These are phyloP conservation scores for Cylindrotheca closterium DNA, from an alignment of 108 stramenopile species.

Conservation along the genomic window DNA sequence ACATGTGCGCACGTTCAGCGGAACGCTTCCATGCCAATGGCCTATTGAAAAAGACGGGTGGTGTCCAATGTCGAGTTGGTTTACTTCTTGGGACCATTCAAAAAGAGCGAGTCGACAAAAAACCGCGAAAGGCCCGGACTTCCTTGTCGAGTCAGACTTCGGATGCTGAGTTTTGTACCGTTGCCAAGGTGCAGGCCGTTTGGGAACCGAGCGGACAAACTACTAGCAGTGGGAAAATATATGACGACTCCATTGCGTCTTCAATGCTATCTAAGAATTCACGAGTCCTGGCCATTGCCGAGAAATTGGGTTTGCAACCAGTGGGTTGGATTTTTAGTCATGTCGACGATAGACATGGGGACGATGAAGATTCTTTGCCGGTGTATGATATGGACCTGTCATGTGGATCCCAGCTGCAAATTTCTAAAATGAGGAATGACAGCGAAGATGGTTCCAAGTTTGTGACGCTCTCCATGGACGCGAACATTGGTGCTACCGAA, in stretches of 20 bases:
- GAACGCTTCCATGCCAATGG: constrained; percentile 74
- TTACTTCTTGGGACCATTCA: constrained; percentile 79
- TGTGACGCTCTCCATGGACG: constrained; percentile 78
- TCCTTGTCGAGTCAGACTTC: constrained; percentile 64
- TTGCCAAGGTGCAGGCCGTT: constrained; percentile 83
- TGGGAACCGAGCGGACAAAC: constrained; percentile 65
- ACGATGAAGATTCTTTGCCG: constrained; percentile 64
- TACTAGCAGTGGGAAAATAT: constrained; percentile 6
- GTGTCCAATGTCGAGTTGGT: constrained; percentile 40
- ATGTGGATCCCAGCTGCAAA: constrained; percentile 61
- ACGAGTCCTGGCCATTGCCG: constrained; percentile 54
- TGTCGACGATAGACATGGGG: constrained; percentile 51
- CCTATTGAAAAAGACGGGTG: constrained; percentile 18
- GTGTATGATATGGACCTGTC: constrained; percentile 62
- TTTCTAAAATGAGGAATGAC: constrained; percentile 56
- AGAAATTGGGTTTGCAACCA: constrained; percentile 61
- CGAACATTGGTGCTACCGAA: constrained; percentile 75
- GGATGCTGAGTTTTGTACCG: constrained; percentile 66
- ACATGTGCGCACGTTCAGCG: constrained; percentile 72
- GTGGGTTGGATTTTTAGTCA: constrained; percentile 88
- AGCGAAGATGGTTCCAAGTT: constrained; percentile 58
- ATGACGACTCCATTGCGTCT: constrained; percentile 18
- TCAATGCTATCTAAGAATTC: constrained; percentile 6
- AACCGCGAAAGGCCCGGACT: constrained; percentile 55
- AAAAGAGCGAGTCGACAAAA: constrained; percentile 58